Conservation (phyloP, 208 protist genomes). For the Crithidia fasciculata region DNA sequence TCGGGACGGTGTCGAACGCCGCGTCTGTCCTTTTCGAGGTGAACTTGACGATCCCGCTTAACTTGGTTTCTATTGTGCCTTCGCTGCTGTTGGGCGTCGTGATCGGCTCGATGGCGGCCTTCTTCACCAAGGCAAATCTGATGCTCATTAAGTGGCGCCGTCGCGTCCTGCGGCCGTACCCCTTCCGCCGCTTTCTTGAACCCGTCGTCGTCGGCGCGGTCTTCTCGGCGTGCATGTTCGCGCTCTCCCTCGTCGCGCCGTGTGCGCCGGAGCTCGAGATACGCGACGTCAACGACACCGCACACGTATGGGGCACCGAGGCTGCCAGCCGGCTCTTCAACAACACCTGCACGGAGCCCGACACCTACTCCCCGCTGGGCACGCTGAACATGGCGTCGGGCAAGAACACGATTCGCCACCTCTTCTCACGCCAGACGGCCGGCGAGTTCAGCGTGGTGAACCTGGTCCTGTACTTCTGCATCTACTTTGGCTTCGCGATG, state of each 20-base stretch:
- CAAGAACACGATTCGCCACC: conserved; percentile 86
- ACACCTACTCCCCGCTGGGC: conserved; percentile 82
- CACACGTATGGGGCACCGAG: conserved; percentile 82
- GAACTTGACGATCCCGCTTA: conserved; percentile 85
- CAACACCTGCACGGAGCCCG: conserved; percentile 50
- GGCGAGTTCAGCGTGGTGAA: conserved; percentile 68
- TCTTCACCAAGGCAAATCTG: conserved; percentile 91
- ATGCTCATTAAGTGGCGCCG: conserved; percentile 82
- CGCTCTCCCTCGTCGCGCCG: conserved; percentile 42
- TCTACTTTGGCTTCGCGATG: conserved; percentile 86
- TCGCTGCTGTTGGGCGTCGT: conserved; percentile 87
- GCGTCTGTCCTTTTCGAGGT: conserved; percentile 90
- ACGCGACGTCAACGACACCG: conserved; percentile 34
- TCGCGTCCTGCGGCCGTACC: conserved; percentile 51
- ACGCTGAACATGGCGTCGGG: conserved; percentile 84
- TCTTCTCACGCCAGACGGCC: conserved; percentile 88
- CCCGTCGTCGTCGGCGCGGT: conserved; percentile 64
- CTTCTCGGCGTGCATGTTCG: conserved; percentile 67
- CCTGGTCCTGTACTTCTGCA: conserved; percentile 77
- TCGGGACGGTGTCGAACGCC: conserved; percentile 86
- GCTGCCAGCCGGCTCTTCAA: conserved; percentile 60
- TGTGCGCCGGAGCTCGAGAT: conserved; percentile 54
- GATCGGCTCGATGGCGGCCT: conserved; percentile 80
- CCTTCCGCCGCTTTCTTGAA: conserved; percentile 69
- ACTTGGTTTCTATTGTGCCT: conserved; percentile 84